Evolutionary conservation across 768 basidiomycete species (phyloP), one percentile per base, ranked within the genome.

Genomic region (Lyophyllum decastes): DNA sequence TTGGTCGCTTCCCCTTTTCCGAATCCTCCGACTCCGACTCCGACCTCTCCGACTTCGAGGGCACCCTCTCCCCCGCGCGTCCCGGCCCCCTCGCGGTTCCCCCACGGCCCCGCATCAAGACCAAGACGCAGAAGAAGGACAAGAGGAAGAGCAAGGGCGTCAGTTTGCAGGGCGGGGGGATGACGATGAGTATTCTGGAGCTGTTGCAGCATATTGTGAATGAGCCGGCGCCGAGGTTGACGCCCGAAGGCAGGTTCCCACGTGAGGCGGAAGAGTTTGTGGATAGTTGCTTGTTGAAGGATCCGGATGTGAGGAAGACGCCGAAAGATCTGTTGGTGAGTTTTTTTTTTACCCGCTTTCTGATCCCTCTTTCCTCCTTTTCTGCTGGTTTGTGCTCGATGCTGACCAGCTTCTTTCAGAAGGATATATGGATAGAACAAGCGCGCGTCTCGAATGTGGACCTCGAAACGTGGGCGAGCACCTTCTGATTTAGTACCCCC

Each of bases 171-270:
- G 96, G 96, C 35, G 92, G 94, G 1, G 92, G 90, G 27, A 95
- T 94, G 90, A 97, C 94, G 63, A 98, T 99, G 95, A 92, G 90
- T 66, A 98, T 99, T 72, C 75, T 99, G 63, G 97, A 99, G 76
- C 73, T 99, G 52, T 76, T 99, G 60, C 97, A 98, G 70, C 94
- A 98, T 70, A 98, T 99, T 65, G 97, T 99, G 52, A 98, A 98
- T 68, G 97, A 98, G 75, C 94, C 96, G 57, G 96, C 97, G 25
- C 97, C 97, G 41, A 80, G 84, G 68, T 73, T 99, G 62, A 88
- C 87, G 11, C 85, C 87, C 1, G 87, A 90, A 57, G 88, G 88
- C 34, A 81, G 79, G 43, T 83, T 77, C 79, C 89, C 91, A 2
- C 71, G 72, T 52, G 84, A 88, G 68, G 90, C 92, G 22, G 91